A percentile compares a stretch with the other conserved stretches of the same genome.
Evolutionary conservation across 495 filamentous ascomycete genomes (phyloP).

Genomic region (Penicillium soppii): DNA sequence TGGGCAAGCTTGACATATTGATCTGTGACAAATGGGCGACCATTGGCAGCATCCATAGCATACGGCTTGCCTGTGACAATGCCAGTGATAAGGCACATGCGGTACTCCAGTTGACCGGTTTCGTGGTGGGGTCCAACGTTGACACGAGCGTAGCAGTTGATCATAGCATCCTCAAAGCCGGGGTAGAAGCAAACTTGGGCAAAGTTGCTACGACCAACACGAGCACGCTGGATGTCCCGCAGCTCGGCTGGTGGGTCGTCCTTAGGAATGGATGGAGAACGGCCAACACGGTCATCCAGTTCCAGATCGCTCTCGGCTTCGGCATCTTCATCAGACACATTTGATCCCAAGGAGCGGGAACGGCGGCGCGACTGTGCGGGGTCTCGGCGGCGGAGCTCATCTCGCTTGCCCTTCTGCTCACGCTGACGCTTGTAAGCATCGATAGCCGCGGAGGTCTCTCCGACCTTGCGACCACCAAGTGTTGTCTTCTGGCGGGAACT

Average conservation of each 20-base stretch:
- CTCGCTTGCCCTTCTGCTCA: conserved; percentile 71
- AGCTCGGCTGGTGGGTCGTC: conserved; percentile 66
- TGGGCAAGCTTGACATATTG: conserved; percentile 71
- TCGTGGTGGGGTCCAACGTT: conserved; percentile 70
- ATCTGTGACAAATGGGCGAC: conserved; percentile 71
- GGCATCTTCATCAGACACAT: conserved; percentile 60
- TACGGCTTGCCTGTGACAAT: conserved; percentile 80
- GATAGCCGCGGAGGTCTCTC: conserved; percentile 72
- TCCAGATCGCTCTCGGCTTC: conserved; percentile 81
- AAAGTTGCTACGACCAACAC: conserved; percentile 78
- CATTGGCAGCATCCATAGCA: conserved; percentile 66
- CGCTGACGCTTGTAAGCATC: conserved; percentile 82
- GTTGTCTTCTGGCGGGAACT: conserved; percentile 79
- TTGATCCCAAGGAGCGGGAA: conserved; percentile 49
- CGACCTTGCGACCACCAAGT: conserved; percentile 73
- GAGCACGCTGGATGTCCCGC: conserved; percentile 76
- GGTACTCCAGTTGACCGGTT: conserved; percentile 71
- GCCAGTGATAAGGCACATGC: conserved; percentile 86
- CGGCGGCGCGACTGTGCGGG: conserved; percentile 50
- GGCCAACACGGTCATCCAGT: conserved; percentile 56
- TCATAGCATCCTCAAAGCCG: conserved; percentile 77
- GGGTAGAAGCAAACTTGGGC: conserved; percentile 87
- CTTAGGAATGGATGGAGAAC: conserved; percentile 42
- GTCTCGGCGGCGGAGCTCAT: conserved; percentile 71
- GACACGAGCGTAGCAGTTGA: conserved; percentile 76